Evolutionary conservation across 2,329 filamentous ascomycete species (phyloP).

Genomic region (Exophiala sideris): DNA sequence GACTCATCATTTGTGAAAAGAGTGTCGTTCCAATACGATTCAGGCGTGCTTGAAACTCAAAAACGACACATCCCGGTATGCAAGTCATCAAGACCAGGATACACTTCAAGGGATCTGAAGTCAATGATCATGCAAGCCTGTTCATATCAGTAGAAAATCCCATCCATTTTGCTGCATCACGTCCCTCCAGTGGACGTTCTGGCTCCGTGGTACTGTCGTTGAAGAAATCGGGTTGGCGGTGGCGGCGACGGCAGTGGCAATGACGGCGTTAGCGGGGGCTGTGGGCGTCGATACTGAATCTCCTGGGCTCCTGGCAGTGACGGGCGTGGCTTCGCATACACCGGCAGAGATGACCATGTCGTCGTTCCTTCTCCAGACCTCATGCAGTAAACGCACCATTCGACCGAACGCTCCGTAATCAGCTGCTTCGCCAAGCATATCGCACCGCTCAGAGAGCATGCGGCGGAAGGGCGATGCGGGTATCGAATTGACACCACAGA

Average conservation of each 20-base stretch:
- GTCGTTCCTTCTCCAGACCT: slow-evolving; percentile 77
- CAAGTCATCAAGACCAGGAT: slow-evolving; percentile 14
- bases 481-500: slow-evolving; percentile 75
- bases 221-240: slow-evolving; percentile 30
- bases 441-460: slow-evolving; percentile 73
- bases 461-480: slow-evolving; percentile 70
- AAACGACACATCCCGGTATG: slow-evolving; percentile 1
- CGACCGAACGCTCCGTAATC: slow-evolving; percentile 82
- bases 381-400: slow-evolving; percentile 71
- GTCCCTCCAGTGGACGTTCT: slow-evolving; percentile 89
- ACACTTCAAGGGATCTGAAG: background rate
- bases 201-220: slow-evolving; percentile 36
- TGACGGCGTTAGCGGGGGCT: slow-evolving; percentile 2
- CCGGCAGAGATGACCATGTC: slow-evolving; percentile 45
- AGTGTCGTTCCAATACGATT: slow-evolving; percentile 8
- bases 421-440: slow-evolving; percentile 71
- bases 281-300: slow-evolving; percentile 24
- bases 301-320: slow-evolving; percentile 26
- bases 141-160: slow-evolving; percentile 79
- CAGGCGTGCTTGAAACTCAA: background rate
- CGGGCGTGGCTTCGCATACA: slow-evolving; percentile 29
- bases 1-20: slow-evolving; percentile 11
- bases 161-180: slow-evolving; percentile 87
- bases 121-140: background rate
- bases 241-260: slow-evolving; percentile 1